Evolutionary conservation across 2,329 filamentous ascomycete species (phyloP), one percentile per base, ranked within the genome.

Genomic region (Nectriaceae sp.): DNA sequence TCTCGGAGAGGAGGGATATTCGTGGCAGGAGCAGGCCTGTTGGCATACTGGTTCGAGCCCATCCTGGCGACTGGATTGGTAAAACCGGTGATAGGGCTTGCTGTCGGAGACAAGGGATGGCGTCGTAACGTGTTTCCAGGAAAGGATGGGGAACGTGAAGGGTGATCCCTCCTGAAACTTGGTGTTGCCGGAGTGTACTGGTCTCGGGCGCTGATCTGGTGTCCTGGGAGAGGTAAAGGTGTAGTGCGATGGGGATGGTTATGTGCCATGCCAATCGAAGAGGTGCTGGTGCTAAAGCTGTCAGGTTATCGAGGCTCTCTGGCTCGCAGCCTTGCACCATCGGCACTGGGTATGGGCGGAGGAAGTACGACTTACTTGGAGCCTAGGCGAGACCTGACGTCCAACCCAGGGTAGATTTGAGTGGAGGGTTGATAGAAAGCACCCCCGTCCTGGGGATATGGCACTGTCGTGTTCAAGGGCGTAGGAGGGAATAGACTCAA

Each of bases 241-340:
- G 76, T 68, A 62, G 75, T 70, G 62, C 78, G 63, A 56, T 65
- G 62, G 41, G 59, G 61, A 65, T 77, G 78, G 69, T 72, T 72
- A 75, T 81, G 77, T 73, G 78, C 75, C 78, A 83, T 82, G 63
- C 77, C 78, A 71, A 75, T 71, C 51, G 76, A 73, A 46, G 78
- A 70, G 48, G 70, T 72, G 65, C 68, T 78, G 70, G 72, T 80
- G 62, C 59, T 67, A 61, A 44, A 45, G 31, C 42, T 47, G 40
- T 38, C 49, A 46, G 33, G 10, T 37, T 16, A n/a, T 36, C 33
- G 31, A 44, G n/a, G 21, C 33, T 45, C 42, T 43, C 43, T 16
- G 24, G 20, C 45, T 46, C 42, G 20, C 29, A 45, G 40, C 35
- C 39, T 45, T 45, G 42, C 36, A 44, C 42, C 45, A 44, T 38